Evolutionary conservation across 2,329 filamentous ascomycete genomes (phyloP).

Genomic region (Neophaeococcomyces mojaviensis): DNA sequence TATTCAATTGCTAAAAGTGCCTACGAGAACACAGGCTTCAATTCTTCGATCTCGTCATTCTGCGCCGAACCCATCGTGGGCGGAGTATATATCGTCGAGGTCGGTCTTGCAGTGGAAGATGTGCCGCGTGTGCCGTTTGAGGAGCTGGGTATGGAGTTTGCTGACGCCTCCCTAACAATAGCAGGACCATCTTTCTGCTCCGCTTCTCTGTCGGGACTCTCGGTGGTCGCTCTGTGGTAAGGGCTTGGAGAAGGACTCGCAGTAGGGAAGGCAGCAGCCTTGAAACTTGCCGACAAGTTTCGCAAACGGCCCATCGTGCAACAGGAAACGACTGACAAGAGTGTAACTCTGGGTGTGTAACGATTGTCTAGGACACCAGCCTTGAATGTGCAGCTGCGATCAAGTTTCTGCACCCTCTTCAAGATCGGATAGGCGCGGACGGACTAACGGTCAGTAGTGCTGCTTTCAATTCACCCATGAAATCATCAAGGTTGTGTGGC

Average conservation of each 20-base stretch:
- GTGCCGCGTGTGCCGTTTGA: slow-evolving; percentile 11
- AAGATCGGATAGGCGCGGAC: background rate
- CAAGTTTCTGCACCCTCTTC: background rate
- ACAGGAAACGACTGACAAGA: background rate
- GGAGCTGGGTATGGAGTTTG: slow-evolving; percentile 13
- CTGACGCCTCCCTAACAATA: slow-evolving; percentile 12
- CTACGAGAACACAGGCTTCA: slow-evolving; percentile 78
- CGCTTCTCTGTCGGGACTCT: slow-evolving; percentile 9
- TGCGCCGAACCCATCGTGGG: slow-evolving; percentile 75
- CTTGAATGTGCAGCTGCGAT: background rate
- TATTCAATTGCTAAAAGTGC: slow-evolving; percentile 1
- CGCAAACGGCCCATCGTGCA: slow-evolving; percentile 22
- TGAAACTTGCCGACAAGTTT: slow-evolving; percentile 22
- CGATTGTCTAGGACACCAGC: background rate
- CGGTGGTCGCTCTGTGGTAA: slow-evolving; percentile 11
- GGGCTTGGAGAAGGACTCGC: slow-evolving; percentile 9
- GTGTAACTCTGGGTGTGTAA: background rate
- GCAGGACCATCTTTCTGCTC: slow-evolving; percentile 15
- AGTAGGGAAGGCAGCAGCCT: slow-evolving; percentile 16
- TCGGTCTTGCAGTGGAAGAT: slow-evolving; percentile 15
- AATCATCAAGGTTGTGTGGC: slow-evolving; percentile 2
- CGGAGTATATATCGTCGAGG: slow-evolving; percentile 38
- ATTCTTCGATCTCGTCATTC: slow-evolving; percentile 75
- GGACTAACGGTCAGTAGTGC: background rate
- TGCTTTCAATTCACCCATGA: slow-evolving; percentile 2